phyloP scores from a whole-genome alignment of 2,329 filamentous ascomycete genomes.

The Pyrenochaeta sp. region DNA sequence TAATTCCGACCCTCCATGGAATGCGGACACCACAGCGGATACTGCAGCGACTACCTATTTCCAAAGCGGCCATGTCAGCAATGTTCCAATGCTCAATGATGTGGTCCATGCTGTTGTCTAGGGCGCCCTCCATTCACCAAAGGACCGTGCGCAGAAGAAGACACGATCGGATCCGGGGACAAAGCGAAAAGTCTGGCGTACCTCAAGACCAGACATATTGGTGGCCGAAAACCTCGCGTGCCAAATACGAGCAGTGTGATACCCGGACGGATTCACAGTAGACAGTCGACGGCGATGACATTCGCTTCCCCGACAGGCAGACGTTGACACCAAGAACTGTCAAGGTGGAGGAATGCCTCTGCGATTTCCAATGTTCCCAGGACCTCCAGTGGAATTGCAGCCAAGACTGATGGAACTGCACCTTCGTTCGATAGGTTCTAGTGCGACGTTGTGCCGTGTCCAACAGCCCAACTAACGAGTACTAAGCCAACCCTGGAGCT shows the following conservation, averaged over 20 bases:
- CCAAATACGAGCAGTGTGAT: background rate
- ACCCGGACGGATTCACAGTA: background rate
- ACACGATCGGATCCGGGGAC: background rate
- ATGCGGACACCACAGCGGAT: constrained; percentile 52
- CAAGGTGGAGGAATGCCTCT: background rate
- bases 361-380: background rate
- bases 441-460: constrained; percentile 1
- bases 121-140: no score
- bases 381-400: background rate
- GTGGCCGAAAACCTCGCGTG: background rate
- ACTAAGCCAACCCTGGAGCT: constrained; percentile 1
- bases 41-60: constrained; percentile 50
- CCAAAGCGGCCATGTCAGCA: background rate
- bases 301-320: background rate
- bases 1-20: constrained; percentile 52
- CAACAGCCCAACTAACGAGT: background rate
- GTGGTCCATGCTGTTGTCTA: background rate
- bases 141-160: background rate
- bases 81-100: background rate
- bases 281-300: background rate
- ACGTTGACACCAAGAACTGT: background rate
- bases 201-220: constrained; percentile 39
- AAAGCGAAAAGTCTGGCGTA: constrained; percentile 18
- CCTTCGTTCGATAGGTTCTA: background rate
- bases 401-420: background rate